A percentile compares a stretch with the other conserved stretches of the same genome.
Evolutionary conservation across 2,329 filamentous ascomycete species (phyloP).

Genomic region (Diplodia intermedia): DNA sequence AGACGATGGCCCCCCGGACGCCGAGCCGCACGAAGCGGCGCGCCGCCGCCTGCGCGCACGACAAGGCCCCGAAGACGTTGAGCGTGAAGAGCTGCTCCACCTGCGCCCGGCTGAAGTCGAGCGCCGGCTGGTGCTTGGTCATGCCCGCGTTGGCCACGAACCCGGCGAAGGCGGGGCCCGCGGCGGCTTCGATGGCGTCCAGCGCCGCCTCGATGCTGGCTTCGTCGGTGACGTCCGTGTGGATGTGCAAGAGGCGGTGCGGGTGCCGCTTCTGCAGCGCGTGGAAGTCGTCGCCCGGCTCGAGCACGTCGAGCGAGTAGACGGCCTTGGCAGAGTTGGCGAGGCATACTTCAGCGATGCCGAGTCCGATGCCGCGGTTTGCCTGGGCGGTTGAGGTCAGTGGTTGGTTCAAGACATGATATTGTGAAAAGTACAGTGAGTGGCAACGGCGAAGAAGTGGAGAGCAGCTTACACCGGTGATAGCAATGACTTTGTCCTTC

Average conservation of each 20-base stretch:
- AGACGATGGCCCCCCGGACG: constrained; percentile 50
- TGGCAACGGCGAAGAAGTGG: too few species aligned
- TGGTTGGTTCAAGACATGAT: too few species aligned
- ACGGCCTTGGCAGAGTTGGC: constrained; percentile 52
- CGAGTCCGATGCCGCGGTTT: constrained; percentile 47
- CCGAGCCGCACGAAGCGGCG: constrained; percentile 54
- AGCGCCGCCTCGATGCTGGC: constrained; percentile 51
- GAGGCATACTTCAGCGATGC: constrained; percentile 49
- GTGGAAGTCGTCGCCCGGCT: constrained; percentile 45
- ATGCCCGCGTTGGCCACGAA: constrained; percentile 52
- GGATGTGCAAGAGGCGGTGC: constrained; percentile 52
- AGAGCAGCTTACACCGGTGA: constrained; percentile 42
- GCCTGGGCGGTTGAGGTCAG: constrained; percentile 27
- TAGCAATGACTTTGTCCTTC: constrained; percentile 51
- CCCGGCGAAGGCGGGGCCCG: constrained; percentile 52
- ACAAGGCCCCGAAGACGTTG: constrained; percentile 57
- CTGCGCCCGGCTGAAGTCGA: constrained; percentile 52
- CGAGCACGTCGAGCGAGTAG: constrained; percentile 53
- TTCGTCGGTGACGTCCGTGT: constrained; percentile 57
- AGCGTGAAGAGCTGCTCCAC: constrained; percentile 54
- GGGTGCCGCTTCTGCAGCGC: constrained; percentile 51
- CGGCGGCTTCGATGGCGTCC: constrained; percentile 49
- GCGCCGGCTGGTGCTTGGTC: constrained; percentile 56
- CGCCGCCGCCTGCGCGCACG: constrained; percentile 56
- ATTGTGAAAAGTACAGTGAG: too few species aligned